Evolutionary conservation across 768 basidiomycete species (phyloP).

Genomic region (Lepiota subincarnata): DNA sequence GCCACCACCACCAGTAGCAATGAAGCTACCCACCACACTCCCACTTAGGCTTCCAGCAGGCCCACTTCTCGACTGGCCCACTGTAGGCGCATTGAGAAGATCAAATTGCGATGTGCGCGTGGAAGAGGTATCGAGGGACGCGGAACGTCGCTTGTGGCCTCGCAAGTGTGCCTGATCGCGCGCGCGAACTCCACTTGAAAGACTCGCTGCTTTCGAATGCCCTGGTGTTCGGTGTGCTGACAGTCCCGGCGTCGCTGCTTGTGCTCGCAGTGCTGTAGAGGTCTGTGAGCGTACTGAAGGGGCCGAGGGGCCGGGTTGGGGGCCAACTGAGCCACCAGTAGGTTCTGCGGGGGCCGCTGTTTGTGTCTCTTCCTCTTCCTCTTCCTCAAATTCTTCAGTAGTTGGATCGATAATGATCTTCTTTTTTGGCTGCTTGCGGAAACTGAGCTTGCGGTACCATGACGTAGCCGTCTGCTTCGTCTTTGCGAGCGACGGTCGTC

Average conservation of each 20-base stretch:
- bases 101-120: constrained; percentile 16
- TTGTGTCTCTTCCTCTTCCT: constrained; percentile 23
- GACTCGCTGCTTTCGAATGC: constrained; percentile 9
- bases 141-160: constrained; percentile 3
- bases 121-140: constrained; percentile 11
- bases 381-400: constrained; percentile 23
- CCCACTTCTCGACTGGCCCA: constrained; percentile 1
- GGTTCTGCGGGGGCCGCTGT: not conserved
- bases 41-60: not conserved
- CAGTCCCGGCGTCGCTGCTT: not conserved
- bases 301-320: not conserved
- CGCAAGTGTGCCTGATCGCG: not conserved
- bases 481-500: constrained; percentile 22
- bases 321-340: not conserved
- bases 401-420: constrained; percentile 27
- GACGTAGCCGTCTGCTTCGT: constrained; percentile 31
- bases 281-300: not conserved
- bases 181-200: not conserved
- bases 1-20: not conserved
- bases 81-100: constrained; percentile 11
- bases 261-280: not conserved
- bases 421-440: constrained; percentile 29
- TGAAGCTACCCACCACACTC: not conserved
- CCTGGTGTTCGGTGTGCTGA: constrained; percentile 1
- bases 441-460: constrained; percentile 38